phyloP scores from a whole-genome alignment of 1,139 yeast species.

The Suhomyces bokatorum region DNA sequence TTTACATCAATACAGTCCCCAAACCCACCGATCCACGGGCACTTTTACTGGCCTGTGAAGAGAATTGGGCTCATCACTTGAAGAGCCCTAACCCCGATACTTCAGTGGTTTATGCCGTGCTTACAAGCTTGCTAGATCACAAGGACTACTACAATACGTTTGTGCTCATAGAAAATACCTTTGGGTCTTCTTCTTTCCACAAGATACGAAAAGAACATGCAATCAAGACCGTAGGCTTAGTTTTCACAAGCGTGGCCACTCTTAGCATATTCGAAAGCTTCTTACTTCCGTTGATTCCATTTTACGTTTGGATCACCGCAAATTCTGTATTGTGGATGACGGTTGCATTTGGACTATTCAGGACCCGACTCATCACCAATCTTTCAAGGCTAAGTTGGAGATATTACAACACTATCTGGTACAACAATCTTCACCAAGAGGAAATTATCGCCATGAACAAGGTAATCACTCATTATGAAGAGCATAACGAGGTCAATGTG shows the following conservation, averaged over 20 bases:
- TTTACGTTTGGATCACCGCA: constrained; percentile 12
- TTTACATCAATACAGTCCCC: constrained; percentile 27
- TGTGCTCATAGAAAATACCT: constrained; percentile 32
- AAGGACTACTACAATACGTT: constrained; percentile 39
- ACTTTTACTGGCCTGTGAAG: constrained; percentile 18
- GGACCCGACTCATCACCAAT: constrained; percentile 18
- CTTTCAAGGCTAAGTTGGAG: constrained; percentile 40
- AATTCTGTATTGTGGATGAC: constrained; percentile 13
- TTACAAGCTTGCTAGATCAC: constrained; percentile 26
- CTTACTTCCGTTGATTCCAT: constrained; percentile 17
- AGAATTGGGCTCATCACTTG: constrained; percentile 1
- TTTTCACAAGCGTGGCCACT: background rate
- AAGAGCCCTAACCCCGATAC: background rate
- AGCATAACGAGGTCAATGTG: constrained; percentile 40
- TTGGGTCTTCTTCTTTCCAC: constrained; percentile 8
- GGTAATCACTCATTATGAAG: constrained; percentile 41
- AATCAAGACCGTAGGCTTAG: background rate
- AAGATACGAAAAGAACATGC: background rate
- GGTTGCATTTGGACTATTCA: constrained; percentile 13
- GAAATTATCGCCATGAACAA: constrained; percentile 34
- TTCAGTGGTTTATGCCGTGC: constrained; percentile 17
- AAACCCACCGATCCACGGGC: constrained; percentile 21
- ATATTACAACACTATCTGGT: constrained; percentile 25
- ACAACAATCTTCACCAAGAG: constrained; percentile 27
- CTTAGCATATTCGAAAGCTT: constrained; percentile 3